A percentile compares a stretch with the other conserved stretches of the same genome.
Conservation (phyloP, 2,329 filamentous ascomycete genomes). For the Arachnopeziza araneosa region DNA sequence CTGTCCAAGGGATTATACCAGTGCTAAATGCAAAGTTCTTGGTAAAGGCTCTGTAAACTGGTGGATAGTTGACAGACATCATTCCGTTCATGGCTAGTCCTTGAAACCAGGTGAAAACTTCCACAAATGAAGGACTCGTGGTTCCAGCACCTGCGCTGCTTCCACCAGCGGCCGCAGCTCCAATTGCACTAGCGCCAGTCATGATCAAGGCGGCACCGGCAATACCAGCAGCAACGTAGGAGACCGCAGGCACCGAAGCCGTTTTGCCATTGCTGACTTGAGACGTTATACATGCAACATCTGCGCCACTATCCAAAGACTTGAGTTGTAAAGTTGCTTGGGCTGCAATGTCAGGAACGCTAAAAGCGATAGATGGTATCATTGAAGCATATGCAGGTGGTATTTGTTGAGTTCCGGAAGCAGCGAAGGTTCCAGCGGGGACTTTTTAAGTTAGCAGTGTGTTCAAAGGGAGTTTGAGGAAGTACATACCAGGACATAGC, state of each 20-base stretch:
- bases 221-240: conserved; percentile 78
- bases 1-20: conserved; percentile 76
- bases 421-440: conserved; percentile 67
- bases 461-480: neutral
- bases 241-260: conserved; percentile 65
- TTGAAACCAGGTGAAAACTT: conserved; percentile 87
- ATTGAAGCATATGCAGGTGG: conserved; percentile 63
- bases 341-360: conserved; percentile 84
- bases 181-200: conserved; percentile 64
- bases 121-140: conserved; percentile 76
- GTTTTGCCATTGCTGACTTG: conserved; percentile 84
- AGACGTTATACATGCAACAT: conserved; percentile 79
- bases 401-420: conserved; percentile 66
- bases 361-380: conserved; percentile 86
- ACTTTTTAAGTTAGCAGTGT: conserved; percentile 42
- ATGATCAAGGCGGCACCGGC: conserved; percentile 77
- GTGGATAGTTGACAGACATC: conserved; percentile 84
- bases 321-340: conserved; percentile 73
- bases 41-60: conserved; percentile 81
- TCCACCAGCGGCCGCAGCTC: conserved; percentile 44
- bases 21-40: conserved; percentile 93
- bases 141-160: conserved; percentile 52
- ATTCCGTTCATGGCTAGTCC: conserved; percentile 93
- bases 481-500: conserved; percentile 70
- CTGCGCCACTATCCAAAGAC: conserved; percentile 49